Conservation (phyloP, 2,329 filamentous ascomycete species). For the Alternaria brassicicola region DNA sequence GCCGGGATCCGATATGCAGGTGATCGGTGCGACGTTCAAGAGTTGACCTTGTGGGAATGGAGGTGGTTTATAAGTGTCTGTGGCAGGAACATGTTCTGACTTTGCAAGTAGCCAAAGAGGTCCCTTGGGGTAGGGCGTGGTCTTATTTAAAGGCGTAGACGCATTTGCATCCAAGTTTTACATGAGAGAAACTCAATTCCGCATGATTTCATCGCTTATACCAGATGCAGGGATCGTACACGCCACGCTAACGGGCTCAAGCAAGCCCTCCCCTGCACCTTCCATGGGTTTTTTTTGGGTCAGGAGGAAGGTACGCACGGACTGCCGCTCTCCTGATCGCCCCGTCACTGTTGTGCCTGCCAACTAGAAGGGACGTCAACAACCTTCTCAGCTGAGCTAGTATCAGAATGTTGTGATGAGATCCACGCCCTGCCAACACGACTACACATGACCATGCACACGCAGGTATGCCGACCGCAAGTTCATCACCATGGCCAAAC, state of each 20-base stretch:
- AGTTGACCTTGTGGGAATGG: slow-evolving; percentile 46
- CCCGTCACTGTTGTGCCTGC: slow-evolving; percentile 17
- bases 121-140: slow-evolving; percentile 20
- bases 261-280: slow-evolving; percentile 27
- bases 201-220: slow-evolving; percentile 38
- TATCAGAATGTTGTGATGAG: not conserved
- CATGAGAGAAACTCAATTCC: slow-evolving; percentile 40
- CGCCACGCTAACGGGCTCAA: slow-evolving; percentile 26
- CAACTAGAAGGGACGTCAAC: slow-evolving; percentile 15
- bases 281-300: slow-evolving; percentile 40
- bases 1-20: slow-evolving; percentile 27
- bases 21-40: slow-evolving; percentile 20
- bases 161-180: slow-evolving; percentile 25
- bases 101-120: not conserved
- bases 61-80: slow-evolving; percentile 40
- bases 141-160: slow-evolving; percentile 26
- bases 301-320: slow-evolving; percentile 41
- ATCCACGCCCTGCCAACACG: not conserved
- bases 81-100: slow-evolving; percentile 42
- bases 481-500: not conserved
- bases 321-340: slow-evolving; percentile 41
- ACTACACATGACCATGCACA: not conserved
- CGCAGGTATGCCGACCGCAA: slow-evolving; percentile 10
- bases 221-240: slow-evolving; percentile 35
- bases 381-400: slow-evolving; percentile 4